A percentile compares a stretch with the other conserved stretches of the same genome.
Conservation (phyloP, 257 asterid species). For the Solanum corneliomulleri region DNA sequence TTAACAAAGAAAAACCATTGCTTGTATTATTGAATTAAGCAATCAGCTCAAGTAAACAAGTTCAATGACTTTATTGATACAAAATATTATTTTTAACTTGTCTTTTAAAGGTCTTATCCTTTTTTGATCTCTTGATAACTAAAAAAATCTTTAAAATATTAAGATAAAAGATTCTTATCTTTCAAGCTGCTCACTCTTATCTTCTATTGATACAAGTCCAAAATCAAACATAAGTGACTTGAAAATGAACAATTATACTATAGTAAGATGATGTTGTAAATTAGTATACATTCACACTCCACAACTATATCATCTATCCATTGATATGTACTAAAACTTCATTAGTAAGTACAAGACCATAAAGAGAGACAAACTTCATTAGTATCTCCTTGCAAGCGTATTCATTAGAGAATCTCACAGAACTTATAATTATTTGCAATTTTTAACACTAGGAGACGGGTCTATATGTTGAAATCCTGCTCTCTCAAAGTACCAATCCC, state of each 20-base stretch:
- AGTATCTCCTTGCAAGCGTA: not conserved
- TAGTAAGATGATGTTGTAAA: too few relatives aligned
- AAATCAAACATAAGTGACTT: not conserved
- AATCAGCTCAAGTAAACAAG: not conserved
- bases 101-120: rapidly evolving
- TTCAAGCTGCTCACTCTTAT: not conserved
- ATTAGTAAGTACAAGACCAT: not conserved
- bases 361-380: not conserved
- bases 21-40: not conserved
- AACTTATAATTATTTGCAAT: not conserved
- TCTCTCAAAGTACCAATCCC: not conserved
- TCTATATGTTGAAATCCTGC: not conserved
- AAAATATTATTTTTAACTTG: too few relatives aligned
- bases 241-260: not conserved
- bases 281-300: not conserved
- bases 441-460: not conserved
- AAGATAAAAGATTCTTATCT: not conserved
- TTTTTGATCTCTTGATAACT: too few relatives aligned
- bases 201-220: not conserved
- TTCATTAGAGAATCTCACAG: not conserved
- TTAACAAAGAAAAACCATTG: not conserved
- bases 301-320: not conserved
- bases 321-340: not conserved
- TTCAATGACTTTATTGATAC: not conserved
- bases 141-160: too few relatives aligned